These are phyloP conservation scores for Lichenothelia convexa DNA, from an alignment of 495 filamentous ascomycete genomes.

Conservation along the genomic window DNA sequence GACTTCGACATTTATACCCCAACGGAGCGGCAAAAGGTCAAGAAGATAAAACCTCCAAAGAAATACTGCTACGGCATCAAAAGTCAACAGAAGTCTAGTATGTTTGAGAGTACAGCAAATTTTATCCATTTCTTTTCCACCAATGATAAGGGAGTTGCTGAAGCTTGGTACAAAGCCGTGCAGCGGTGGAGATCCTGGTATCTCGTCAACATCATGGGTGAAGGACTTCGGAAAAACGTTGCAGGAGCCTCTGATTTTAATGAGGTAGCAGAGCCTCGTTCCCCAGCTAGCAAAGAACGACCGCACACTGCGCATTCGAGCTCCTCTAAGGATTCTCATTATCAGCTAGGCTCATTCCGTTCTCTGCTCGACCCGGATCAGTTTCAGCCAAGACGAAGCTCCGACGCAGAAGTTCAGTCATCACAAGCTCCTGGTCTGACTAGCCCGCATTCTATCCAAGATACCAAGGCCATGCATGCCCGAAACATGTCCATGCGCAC, in stretches of 20 bases:
- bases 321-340: slow-evolving; percentile 23
- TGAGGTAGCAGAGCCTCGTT: neutral
- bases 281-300: neutral
- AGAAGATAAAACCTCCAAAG: slow-evolving; percentile 31
- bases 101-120: slow-evolving; percentile 66
- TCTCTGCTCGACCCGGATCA: slow-evolving; percentile 34
- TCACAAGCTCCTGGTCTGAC: too few species aligned
- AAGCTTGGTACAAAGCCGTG: slow-evolving; percentile 47
- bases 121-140: slow-evolving; percentile 86
- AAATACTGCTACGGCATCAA: slow-evolving; percentile 75
- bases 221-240: slow-evolving; percentile 18
- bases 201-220: slow-evolving; percentile 46
- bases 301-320: slow-evolving; percentile 1
- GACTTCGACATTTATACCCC: slow-evolving; percentile 87
- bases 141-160: slow-evolving; percentile 46
- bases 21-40: slow-evolving; percentile 33
- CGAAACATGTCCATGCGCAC: slow-evolving; percentile 24
- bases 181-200: slow-evolving; percentile 85
- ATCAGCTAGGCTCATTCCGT: slow-evolving; percentile 36
- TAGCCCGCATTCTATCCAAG: too few species aligned
- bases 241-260: neutral
- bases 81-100: slow-evolving; percentile 74
- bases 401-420: too few species aligned
- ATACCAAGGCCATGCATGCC: slow-evolving; percentile 12
- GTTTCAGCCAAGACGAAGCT: slow-evolving; percentile 20